Conservation (phyloP, 805 yeast species). For the Suhomyces prunicola region DNA sequence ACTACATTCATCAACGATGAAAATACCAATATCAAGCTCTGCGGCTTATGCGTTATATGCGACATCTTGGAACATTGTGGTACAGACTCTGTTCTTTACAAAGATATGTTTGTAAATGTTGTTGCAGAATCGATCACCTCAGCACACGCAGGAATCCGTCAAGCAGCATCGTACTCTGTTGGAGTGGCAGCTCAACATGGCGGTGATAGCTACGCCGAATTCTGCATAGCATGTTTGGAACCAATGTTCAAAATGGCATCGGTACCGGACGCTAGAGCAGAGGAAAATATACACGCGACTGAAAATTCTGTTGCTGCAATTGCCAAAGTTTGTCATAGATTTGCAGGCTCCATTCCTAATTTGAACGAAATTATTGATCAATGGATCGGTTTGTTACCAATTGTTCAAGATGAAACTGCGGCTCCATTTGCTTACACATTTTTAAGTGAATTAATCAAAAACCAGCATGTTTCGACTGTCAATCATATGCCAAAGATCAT, state of each 20-base stretch:
- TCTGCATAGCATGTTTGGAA: conserved; percentile 67
- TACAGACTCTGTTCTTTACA: conserved; percentile 57
- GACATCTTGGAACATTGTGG: conserved; percentile 83
- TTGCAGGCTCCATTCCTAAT: conserved; percentile 57
- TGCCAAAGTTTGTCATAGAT: conserved; percentile 73
- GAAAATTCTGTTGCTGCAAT: conserved; percentile 82
- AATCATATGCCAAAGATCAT: conserved; percentile 57
- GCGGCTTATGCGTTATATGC: conserved; percentile 76
- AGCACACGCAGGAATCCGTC: conserved; percentile 72
- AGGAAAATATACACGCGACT: conserved; percentile 80
- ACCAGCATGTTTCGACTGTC: conserved; percentile 44
- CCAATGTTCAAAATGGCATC: conserved; percentile 69
- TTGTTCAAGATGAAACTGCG: conserved; percentile 80
- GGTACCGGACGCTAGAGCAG: conserved; percentile 80
- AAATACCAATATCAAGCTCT: conserved; percentile 64
- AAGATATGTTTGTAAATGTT: conserved; percentile 60
- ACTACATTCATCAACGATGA: conserved; percentile 61
- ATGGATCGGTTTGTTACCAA: conserved; percentile 84
- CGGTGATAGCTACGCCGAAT: conserved; percentile 55
- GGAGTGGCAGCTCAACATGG: conserved; percentile 88
- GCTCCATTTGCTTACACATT: conserved; percentile 82
- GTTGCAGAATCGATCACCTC: conserved; percentile 66
- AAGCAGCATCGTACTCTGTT: conserved; percentile 78
- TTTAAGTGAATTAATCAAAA: conserved; percentile 45
- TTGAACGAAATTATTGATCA: conserved; percentile 59